A percentile compares a stretch with the other conserved stretches of the same genome.
These are phyloP conservation scores for Cucurbita ficifolia DNA, from an alignment of 306 rosid species.

Conservation along the genomic window DNA sequence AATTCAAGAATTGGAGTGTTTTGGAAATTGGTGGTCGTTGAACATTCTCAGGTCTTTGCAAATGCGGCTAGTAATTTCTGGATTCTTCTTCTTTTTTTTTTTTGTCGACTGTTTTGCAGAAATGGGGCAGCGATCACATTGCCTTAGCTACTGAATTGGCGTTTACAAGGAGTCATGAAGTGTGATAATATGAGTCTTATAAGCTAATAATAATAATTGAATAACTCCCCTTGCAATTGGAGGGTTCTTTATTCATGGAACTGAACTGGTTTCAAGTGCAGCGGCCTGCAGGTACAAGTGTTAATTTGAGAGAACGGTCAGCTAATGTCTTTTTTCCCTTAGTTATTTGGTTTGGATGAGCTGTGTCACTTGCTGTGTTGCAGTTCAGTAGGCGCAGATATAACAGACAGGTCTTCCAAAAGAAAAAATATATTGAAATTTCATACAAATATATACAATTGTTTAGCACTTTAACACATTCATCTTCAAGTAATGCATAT, in stretches of 20 bases:
- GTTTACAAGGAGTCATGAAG: constrained; percentile 6
- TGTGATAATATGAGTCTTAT: background rate
- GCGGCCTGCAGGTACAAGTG: background rate
- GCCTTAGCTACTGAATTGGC: constrained; percentile 77
- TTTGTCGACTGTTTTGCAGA: constrained; percentile 33
- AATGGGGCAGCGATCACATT: constrained; percentile 95
- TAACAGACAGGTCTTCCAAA: background rate
- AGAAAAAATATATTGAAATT: background rate
- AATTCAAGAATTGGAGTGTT: background rate
- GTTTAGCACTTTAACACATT: background rate
- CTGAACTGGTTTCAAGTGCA: background rate
- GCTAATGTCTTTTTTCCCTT: background rate
- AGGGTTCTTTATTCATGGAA: background rate
- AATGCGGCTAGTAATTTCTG: background rate
- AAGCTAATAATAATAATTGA: background rate
- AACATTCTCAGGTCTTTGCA: background rate
- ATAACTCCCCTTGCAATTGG: background rate
- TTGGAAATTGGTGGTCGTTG: background rate
- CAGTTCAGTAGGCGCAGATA: background rate
- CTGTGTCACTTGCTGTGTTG: background rate
- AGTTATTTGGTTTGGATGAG: background rate
- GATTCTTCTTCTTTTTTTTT: background rate
- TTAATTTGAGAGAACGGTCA: background rate
- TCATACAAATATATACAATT: background rate
- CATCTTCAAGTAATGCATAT: background rate